A percentile compares a stretch with the other conserved stretches of the same genome.
Conservation (phyloP, 257 asterid species). For the Coffea canephora region DNA sequence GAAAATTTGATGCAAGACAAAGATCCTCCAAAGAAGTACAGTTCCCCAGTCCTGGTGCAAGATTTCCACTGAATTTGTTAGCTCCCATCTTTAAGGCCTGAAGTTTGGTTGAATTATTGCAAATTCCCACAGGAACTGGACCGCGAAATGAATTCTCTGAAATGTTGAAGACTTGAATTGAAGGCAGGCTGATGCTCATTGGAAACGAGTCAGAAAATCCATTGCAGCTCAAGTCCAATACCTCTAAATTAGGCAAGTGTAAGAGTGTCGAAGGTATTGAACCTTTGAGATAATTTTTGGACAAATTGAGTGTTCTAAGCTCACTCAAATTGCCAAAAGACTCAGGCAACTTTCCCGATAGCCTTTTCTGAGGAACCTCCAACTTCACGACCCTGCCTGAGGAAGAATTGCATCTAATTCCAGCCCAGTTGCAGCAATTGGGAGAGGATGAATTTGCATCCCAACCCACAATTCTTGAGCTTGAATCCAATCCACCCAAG, state of each 20-base stretch:
- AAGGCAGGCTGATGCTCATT: slow-evolving; percentile 44
- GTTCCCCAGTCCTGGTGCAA: slow-evolving; percentile 47
- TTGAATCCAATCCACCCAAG: slow-evolving; percentile 33
- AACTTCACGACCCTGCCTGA: slow-evolving; percentile 50
- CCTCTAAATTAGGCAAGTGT: slow-evolving; percentile 49
- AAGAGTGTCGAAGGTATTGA: slow-evolving; percentile 50
- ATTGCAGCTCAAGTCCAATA: slow-evolving; percentile 60
- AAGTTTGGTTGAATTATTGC: slow-evolving; percentile 55
- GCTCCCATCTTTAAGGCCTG: slow-evolving; percentile 37
- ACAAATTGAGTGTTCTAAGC: slow-evolving; percentile 62
- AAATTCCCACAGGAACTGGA: slow-evolving; percentile 51
- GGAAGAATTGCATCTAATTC: slow-evolving; percentile 53
- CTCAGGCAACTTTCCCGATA: slow-evolving; percentile 47
- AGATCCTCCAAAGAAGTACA: slow-evolving; percentile 57
- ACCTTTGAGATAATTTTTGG: slow-evolving; percentile 55
- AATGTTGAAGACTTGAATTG: slow-evolving; percentile 41
- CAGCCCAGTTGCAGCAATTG: slow-evolving; percentile 65
- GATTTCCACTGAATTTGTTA: slow-evolving; percentile 44
- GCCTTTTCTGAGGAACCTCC: slow-evolving; percentile 47
- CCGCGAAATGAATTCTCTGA: slow-evolving; percentile 57
- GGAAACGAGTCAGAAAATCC: slow-evolving; percentile 47
- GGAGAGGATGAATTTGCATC: slow-evolving; percentile 34
- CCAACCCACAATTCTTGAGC: slow-evolving; percentile 48
- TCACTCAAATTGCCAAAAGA: slow-evolving; percentile 57
- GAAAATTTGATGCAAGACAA: slow-evolving; percentile 40